phyloP scores from a whole-genome alignment of 2,329 filamentous ascomycete species.

The Aspergillus sojae region DNA sequence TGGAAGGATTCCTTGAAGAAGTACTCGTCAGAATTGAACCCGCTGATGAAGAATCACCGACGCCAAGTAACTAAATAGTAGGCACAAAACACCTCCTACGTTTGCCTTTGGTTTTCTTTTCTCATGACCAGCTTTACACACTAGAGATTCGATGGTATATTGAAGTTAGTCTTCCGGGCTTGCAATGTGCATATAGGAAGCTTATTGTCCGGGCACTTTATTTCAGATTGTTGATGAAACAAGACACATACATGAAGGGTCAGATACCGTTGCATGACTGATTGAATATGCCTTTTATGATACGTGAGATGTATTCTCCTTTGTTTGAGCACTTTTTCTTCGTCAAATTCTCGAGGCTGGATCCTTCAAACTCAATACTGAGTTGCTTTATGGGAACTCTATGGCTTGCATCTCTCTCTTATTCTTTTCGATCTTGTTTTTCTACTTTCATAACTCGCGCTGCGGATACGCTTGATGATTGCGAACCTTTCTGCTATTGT shows the following conservation, averaged over 20 bases:
- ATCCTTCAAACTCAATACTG: constrained; percentile 1
- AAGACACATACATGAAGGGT: neutral
- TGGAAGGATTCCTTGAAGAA: constrained; percentile 92
- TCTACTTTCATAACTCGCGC: neutral
- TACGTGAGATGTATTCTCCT: constrained; percentile 5
- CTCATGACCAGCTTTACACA: neutral
- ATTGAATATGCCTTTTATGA: constrained; percentile 9
- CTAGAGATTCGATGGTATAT: neutral
- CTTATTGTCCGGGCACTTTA: neutral
- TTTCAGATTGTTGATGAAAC: neutral
- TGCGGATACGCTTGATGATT: neutral
- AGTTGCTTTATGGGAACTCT: neutral
- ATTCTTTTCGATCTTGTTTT: constrained; percentile 9
- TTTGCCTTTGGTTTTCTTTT: neutral
- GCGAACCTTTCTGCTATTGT: neutral
- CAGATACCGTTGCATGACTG: neutral
- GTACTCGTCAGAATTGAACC: constrained; percentile 90
- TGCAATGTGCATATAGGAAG: neutral
- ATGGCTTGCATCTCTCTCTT: neutral
- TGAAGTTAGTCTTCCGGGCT: neutral
- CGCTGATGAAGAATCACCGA: constrained; percentile 42
- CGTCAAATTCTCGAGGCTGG: constrained; percentile 6
- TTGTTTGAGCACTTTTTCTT: constrained; percentile 1
- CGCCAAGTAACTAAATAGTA: constrained; percentile 2
- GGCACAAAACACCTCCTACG: neutral